Conservation (phyloP, 768 basidiomycete genomes). For the Dacryopinax primogenitus region DNA sequence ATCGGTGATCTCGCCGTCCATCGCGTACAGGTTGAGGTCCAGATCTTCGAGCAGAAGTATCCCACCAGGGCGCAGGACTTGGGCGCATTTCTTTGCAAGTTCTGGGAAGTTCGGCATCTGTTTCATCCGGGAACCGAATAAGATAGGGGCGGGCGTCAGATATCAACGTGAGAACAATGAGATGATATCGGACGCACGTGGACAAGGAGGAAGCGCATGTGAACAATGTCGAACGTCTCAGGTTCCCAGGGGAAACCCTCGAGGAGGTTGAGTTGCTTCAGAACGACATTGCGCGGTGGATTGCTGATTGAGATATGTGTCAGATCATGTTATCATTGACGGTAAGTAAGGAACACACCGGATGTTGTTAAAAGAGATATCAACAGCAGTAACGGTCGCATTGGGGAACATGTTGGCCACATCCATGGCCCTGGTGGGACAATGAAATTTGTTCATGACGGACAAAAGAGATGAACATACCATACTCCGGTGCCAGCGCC, state of each 20-base stretch:
- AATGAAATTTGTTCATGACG: background rate
- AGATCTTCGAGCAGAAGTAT: background rate
- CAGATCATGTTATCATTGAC: background rate
- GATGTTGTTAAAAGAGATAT: background rate
- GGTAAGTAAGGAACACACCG: background rate
- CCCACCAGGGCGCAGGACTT: background rate
- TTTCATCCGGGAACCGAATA: no score
- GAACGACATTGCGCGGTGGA: constrained; percentile 18
- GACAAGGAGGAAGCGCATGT: constrained; percentile 21
- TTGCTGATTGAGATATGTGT: background rate
- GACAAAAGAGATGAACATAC: background rate
- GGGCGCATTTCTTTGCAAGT: background rate
- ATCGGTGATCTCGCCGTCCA: background rate
- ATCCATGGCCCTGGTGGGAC: background rate
- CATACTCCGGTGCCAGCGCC: background rate
- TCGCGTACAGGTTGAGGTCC: background rate
- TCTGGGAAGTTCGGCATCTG: background rate
- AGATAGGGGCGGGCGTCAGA: background rate
- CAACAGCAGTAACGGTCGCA: background rate
- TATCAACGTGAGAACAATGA: background rate
- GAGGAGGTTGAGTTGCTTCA: constrained; percentile 18
- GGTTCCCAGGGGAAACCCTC: constrained; percentile 20
- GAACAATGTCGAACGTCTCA: constrained; percentile 22
- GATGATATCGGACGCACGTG: constrained; percentile 17
- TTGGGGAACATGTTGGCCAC: background rate